phyloP scores from a whole-genome alignment of 139 green algal species.

The Pleodorina starrii region DNA sequence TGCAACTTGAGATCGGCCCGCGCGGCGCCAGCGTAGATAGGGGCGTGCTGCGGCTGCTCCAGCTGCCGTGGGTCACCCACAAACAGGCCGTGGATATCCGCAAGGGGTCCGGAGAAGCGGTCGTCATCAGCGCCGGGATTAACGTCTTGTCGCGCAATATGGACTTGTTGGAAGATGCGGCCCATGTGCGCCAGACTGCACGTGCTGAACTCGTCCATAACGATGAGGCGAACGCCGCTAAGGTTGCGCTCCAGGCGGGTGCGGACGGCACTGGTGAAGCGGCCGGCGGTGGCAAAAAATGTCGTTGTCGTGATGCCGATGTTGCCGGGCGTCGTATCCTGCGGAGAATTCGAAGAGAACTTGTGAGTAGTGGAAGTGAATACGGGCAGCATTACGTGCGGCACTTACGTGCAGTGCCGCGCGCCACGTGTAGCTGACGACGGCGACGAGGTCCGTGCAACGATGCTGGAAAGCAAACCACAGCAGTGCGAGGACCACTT shows the following conservation, averaged over 20 bases:
- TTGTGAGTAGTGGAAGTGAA: too few relatives aligned
- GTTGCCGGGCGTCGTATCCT: neutral
- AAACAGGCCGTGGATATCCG: constrained; percentile 7
- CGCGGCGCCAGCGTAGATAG: neutral
- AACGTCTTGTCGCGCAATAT: neutral
- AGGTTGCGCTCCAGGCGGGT: neutral
- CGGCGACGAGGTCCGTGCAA: neutral
- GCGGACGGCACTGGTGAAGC: neutral
- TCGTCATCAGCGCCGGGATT: too few relatives aligned
- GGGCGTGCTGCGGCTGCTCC: neutral
- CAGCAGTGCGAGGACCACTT: neutral
- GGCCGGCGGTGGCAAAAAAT: neutral
- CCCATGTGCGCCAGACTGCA: neutral
- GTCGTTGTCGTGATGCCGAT: neutral
- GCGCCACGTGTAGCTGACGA: too few relatives aligned
- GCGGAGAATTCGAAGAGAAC: too few relatives aligned
- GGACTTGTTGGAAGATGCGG: neutral
- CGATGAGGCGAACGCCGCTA: neutral
- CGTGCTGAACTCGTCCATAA: constrained; percentile 29
- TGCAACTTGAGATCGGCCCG: neutral
- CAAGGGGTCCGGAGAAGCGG: neutral
- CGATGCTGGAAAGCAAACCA: constrained; percentile 3
- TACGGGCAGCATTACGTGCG: neutral
- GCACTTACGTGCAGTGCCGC: neutral
- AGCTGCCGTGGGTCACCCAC: constrained; percentile 1